Evolutionary conservation across 1,284 basidiomycete genomes (phyloP).

Genomic region (Coniferiporia weirii): DNA sequence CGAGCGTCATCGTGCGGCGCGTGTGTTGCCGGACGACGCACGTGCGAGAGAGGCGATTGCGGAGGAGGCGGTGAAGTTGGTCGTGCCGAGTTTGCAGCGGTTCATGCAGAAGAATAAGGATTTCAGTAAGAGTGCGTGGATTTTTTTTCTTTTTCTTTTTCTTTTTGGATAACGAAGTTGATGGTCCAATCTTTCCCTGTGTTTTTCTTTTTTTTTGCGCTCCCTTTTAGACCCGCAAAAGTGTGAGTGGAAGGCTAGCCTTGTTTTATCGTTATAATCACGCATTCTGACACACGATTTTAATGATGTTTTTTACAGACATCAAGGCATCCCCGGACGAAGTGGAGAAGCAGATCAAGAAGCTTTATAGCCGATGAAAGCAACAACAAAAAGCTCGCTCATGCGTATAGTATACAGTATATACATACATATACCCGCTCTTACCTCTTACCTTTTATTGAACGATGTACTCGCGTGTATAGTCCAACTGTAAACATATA

Average conservation of each 20-base stretch:
- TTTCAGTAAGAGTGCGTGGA: conserved; percentile 71
- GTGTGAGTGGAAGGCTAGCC: conserved; percentile 43
- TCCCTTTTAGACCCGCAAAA: conserved; percentile 65
- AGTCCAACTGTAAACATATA: too few species aligned
- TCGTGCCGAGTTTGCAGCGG: conserved; percentile 64
- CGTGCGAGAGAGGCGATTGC: conserved; percentile 50
- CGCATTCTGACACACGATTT: conserved; percentile 1
- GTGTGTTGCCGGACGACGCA: conserved; percentile 66
- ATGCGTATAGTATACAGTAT: neutral
- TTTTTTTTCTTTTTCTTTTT: too few species aligned
- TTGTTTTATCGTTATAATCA: neutral
- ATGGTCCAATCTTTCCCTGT: neutral
- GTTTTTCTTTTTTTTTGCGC: neutral
- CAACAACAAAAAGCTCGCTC: neutral
- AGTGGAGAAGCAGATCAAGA: conserved; percentile 64
- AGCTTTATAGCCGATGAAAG: neutral
- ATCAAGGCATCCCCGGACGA: conserved; percentile 74
- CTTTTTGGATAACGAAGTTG: too few species aligned
- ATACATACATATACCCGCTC: neutral
- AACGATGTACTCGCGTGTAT: too few species aligned
- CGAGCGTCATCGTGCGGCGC: conserved; percentile 63
- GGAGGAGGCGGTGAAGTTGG: conserved; percentile 70
- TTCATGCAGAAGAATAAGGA: conserved; percentile 76
- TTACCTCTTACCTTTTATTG: neutral
- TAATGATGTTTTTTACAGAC: conserved; percentile 38